These are phyloP conservation scores for Eutypella sp. DNA, from an alignment of 2,329 filamentous ascomycete species.

Conservation along the genomic window DNA sequence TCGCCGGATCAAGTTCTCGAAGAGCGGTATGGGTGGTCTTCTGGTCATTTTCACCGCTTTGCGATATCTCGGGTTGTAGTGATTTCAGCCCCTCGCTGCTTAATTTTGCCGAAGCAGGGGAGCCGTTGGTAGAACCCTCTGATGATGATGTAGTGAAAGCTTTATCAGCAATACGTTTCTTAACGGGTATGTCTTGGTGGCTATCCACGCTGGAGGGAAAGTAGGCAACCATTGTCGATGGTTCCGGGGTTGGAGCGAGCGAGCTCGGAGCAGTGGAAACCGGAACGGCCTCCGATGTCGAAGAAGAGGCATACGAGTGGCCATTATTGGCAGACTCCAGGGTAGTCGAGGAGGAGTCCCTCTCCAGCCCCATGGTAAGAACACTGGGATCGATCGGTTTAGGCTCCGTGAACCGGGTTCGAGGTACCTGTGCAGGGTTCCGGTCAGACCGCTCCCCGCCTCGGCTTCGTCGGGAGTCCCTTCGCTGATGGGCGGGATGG, in stretches of 20 bases:
- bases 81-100: no score
- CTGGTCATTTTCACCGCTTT: no score
- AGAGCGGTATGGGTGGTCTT: no score
- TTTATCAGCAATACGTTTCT: not conserved
- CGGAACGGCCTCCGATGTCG: conserved; percentile 20
- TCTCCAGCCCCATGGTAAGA: conserved; percentile 8
- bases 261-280: conserved; percentile 19
- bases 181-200: not conserved
- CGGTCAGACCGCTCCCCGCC: conserved; percentile 13
- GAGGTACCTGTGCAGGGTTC: conserved; percentile 20
- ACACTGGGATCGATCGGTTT: conserved; percentile 16
- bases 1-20: not conserved
- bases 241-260: conserved; percentile 9
- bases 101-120: no score
- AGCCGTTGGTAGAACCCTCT: no score
- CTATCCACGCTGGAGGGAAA: not conserved
- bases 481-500: conserved; percentile 16
- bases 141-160: not conserved
- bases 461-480: conserved; percentile 8
- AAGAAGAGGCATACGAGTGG: conserved; percentile 19
- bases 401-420: conserved; percentile 21
- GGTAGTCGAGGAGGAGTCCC: conserved; percentile 8
- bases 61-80: no score
- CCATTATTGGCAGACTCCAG: conserved; percentile 7
- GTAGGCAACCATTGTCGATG: conserved; percentile 2